Evolutionary conservation across 2,329 filamentous ascomycete species (phyloP).

Genomic region (Diplodia corticola): DNA sequence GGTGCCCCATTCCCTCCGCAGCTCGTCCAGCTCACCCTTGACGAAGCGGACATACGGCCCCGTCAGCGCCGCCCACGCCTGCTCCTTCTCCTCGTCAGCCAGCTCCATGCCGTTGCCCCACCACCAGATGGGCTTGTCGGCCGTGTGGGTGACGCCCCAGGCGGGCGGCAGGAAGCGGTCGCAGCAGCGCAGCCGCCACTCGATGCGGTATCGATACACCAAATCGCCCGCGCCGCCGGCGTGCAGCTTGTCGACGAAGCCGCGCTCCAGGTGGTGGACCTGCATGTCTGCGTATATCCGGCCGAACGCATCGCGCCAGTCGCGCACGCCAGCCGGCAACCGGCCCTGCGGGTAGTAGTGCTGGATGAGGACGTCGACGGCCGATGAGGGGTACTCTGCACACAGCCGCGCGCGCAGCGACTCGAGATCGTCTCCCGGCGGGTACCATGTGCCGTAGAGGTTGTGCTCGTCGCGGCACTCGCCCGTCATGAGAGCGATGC

Average conservation of each 20-base stretch:
- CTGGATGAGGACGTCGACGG: slow-evolving; percentile 46
- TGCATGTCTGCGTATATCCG: slow-evolving; percentile 59
- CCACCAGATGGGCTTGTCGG: slow-evolving; percentile 58
- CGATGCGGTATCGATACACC: slow-evolving; percentile 55
- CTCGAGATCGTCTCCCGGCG: slow-evolving; percentile 45
- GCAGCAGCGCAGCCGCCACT: slow-evolving; percentile 53
- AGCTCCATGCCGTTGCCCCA: slow-evolving; percentile 49
- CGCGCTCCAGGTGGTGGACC: slow-evolving; percentile 55
- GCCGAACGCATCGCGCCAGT: slow-evolving; percentile 57
- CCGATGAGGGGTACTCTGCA: slow-evolving; percentile 53
- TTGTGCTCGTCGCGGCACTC: slow-evolving; percentile 57
- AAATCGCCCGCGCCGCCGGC: slow-evolving; percentile 40
- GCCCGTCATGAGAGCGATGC: slow-evolving; percentile 54
- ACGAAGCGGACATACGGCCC: slow-evolving; percentile 44
- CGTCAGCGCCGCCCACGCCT: slow-evolving; percentile 42
- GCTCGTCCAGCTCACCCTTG: slow-evolving; percentile 38
- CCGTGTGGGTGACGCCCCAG: slow-evolving; percentile 58
- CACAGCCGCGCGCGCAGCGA: slow-evolving; percentile 49
- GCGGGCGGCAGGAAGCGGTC: slow-evolving; percentile 44
- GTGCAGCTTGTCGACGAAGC: slow-evolving; percentile 50
- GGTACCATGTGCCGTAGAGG: slow-evolving; percentile 54
- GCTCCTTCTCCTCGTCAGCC: slow-evolving; percentile 45
- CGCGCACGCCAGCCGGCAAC: slow-evolving; percentile 42
- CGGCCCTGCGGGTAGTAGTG: slow-evolving; percentile 41
- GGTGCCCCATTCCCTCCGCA: slow-evolving; percentile 39